Base-by-base conservation (phyloP, 139 green algal species). In the Haematococcus lacustris region DNA sequence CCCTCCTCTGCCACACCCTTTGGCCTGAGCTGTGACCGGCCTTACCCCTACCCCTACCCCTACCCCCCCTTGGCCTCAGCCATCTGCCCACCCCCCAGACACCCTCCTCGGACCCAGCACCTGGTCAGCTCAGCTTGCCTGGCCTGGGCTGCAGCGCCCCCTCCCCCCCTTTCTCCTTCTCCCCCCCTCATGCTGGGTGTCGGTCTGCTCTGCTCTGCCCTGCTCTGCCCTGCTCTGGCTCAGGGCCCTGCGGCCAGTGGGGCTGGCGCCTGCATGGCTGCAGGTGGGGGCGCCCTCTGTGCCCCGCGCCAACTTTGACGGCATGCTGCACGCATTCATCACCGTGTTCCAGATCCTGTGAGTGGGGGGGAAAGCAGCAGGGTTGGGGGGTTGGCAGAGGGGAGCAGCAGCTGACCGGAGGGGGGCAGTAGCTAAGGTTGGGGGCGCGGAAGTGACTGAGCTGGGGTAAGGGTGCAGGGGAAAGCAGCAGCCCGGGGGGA, bases 301-400 rank as follows among this genome's bases (percentile, higher is more conserved):
- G 2, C 43, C 43, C 13, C 71, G 71, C 9, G 62, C 40, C 40
- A 76, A 76, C 71, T 76, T 66, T 47, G 71, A 76, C 35, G 65
- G 50, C 62, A 41, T 71, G 17, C 71, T 66, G 37, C 30, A 75
- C 28, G 71, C 59, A 28, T 75, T 75, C 28, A 35, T 70, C 39
- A 75, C 71, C 21, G 60, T 75, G 3, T 75, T 75, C 53, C 53
- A 64, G 53, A 21, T 64, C 4, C 53, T 64, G n/a, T n/a, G n/a
- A n/a, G n/a, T n/a, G n/a, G n/a, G n/a, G n/a, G n/a, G n/a, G n/a
- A n/a, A n/a, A n/a, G n/a, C n/a, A n/a, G n/a, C n/a, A n/a, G n/a
- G n/a, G n/a, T n/a, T n/a, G n/a, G n/a, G n/a, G n/a, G n/a, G n/a
- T n/a, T n/a, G n/a, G n/a, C n/a, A n/a, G n/a, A n/a, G n/a, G n/a